Base-by-base conservation (phyloP, 352 stramenopile species). In the Globisporangium cylindrosporum region DNA sequence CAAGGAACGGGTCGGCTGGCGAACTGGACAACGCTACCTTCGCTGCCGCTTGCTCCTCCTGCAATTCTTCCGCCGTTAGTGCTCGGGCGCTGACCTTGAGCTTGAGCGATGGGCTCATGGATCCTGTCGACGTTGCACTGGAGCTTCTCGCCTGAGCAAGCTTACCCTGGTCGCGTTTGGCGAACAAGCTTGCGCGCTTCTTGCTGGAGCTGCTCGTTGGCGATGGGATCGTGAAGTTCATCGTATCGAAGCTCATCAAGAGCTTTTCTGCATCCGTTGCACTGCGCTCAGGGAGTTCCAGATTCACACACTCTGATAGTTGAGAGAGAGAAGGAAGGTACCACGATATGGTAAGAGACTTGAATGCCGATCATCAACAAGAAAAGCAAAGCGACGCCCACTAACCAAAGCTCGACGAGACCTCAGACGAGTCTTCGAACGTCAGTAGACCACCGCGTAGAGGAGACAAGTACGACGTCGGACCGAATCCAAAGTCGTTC, bases 221-320 rank as follows among this genome's bases (percentile, higher is more conserved):
- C 32, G 87, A 94, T 59, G 87, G 87, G 62, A 91, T 89, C 53
- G 79, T 88, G 63, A 93, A 94, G 64, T 82, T 76, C 87, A 94
- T 94, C 49, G 87, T 94, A 64, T 94, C 87, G 69, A 94, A 94
- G 72, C 87, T 93, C 87, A 94, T 94, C 64, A 94, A 73, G 63
- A 94, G 81, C 79, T 88, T 90, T 64, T 94, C 87, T 1, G 82
- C 85, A 66, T 91, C 73, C 70, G 78, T 84, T n/a, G 70, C 60
- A 34, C 38, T 77, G 64, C 62, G 77, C 56, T 56, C 66, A n/a
- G 70, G 56, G 70, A 73, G 68, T 59, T 87, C 73, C 64, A 85
- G 56, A 54, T 48, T 75, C 64, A 83, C 73, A 41, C 78, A 80
- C 72, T 91, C 83, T 73, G 51, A 7, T 32, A 58, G 27, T n/a